A percentile compares a stretch with the other conserved stretches of the same genome.
Evolutionary conservation across 139 green algal genomes (phyloP).

Genomic region (Chlorella sorokiniana): DNA sequence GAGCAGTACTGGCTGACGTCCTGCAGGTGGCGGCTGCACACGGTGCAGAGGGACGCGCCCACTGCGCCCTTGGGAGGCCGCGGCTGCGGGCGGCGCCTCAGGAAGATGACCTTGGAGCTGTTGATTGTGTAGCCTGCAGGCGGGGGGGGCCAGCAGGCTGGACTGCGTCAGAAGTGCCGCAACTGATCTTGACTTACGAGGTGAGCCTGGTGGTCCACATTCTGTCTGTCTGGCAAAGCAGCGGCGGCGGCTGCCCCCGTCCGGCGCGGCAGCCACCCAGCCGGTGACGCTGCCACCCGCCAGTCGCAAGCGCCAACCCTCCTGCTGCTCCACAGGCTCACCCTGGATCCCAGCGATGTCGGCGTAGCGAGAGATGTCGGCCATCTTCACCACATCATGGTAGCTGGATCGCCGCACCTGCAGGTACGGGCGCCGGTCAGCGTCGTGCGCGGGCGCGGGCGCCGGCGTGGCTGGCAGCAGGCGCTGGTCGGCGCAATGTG

Average conservation of each 20-base stretch:
- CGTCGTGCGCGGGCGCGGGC: neutral
- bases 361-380: conserved; percentile 58
- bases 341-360: conserved; percentile 74
- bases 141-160: neutral
- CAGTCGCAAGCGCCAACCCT: neutral
- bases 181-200: too few relatives aligned
- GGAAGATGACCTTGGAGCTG: conserved; percentile 75
- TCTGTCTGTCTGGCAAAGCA: too few relatives aligned
- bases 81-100: conserved; percentile 75
- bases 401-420: conserved; percentile 78
- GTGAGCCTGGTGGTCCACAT: too few relatives aligned
- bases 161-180: neutral
- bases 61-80: conserved; percentile 52
- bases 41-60: conserved; percentile 33
- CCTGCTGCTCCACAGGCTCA: neutral
- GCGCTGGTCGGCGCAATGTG: too few relatives aligned
- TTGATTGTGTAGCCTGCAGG: conserved; percentile 33
- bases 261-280: too few relatives aligned
- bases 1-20: conserved; percentile 50
- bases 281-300: too few relatives aligned
- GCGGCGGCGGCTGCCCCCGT: too few relatives aligned
- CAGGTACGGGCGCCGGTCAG: neutral
- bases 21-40: conserved; percentile 51
- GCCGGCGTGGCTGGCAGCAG: neutral
- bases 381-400: conserved; percentile 83